Percentiles rank a stretch among this genome's conserved stretches.
These are phyloP conservation scores for Ambrosia artemisiifolia DNA, from an alignment of 129 eudicot species.

Conservation along the genomic window DNA sequence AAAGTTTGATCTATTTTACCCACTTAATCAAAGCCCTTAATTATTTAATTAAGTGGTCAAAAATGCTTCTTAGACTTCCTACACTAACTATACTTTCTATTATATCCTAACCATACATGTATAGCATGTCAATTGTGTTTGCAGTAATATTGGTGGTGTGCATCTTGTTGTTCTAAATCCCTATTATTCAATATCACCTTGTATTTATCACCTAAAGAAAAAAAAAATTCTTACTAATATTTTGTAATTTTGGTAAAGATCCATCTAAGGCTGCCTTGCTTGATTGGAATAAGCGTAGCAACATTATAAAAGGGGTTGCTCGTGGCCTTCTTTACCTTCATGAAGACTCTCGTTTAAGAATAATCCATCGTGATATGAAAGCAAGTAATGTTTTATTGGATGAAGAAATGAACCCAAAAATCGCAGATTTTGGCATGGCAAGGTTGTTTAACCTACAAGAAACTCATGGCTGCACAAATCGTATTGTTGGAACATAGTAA, in stretches of 20 bases:
- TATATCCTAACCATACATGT: too few relatives aligned
- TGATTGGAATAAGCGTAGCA: background rate
- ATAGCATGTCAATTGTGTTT: background rate
- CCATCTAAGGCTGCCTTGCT: background rate
- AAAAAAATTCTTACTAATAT: too few relatives aligned
- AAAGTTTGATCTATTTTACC: too few relatives aligned
- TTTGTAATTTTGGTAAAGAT: too few relatives aligned
- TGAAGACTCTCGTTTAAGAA: constrained; percentile 33
- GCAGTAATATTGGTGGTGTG: background rate
- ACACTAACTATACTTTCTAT: too few relatives aligned
- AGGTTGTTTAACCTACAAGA: constrained; percentile 31
- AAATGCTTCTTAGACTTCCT: too few relatives aligned
- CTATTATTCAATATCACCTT: too few relatives aligned
- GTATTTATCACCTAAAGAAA: too few relatives aligned
- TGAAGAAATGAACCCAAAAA: constrained; percentile 39
- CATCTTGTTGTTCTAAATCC: too few relatives aligned
- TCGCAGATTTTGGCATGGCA: constrained; percentile 45
- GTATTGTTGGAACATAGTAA: constrained; percentile 40
- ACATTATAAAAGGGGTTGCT: background rate
- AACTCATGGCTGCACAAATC: constrained; percentile 7
- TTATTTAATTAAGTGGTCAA: too few relatives aligned
- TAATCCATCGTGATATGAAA: constrained; percentile 45
- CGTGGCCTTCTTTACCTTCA: constrained; percentile 20
- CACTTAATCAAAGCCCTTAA: too few relatives aligned
- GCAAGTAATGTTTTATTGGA: constrained; percentile 47